Evolutionary conservation across 352 stramenopile genomes (phyloP).

Genomic region (Phytophthora cajani): DNA sequence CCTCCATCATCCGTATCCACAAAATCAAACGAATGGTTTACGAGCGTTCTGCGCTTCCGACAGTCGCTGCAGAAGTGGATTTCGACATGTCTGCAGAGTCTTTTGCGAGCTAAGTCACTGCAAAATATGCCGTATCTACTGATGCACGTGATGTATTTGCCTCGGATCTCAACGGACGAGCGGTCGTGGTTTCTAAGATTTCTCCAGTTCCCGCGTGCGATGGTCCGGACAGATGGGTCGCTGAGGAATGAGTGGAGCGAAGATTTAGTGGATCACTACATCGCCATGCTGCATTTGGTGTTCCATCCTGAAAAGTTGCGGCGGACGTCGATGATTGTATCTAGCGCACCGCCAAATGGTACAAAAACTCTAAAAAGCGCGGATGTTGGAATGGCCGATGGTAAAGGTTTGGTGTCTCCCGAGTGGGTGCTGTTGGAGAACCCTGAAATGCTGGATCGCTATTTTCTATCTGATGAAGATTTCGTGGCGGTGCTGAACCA

Average conservation of each 20-base stretch:
- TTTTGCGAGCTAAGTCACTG: slow-evolving; percentile 69
- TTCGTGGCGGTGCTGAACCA: slow-evolving; percentile 87
- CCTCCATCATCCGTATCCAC: slow-evolving; percentile 81
- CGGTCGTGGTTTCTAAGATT: slow-evolving; percentile 83
- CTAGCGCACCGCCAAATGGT: slow-evolving; percentile 53
- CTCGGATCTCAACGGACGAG: slow-evolving; percentile 79
- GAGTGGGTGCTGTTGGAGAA: slow-evolving; percentile 89
- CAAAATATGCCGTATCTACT: slow-evolving; percentile 86
- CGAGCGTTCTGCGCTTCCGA: slow-evolving; percentile 73
- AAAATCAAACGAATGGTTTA: slow-evolving; percentile 84
- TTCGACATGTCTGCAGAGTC: slow-evolving; percentile 60
- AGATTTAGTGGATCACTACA: slow-evolving; percentile 85
- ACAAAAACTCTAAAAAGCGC: slow-evolving; percentile 33
- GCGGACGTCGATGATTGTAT: slow-evolving; percentile 73
- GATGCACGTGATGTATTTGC: slow-evolving; percentile 88
- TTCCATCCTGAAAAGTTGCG: slow-evolving; percentile 88
- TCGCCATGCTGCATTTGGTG: slow-evolving; percentile 87
- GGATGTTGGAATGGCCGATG: slow-evolving; percentile 29
- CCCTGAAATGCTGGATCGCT: slow-evolving; percentile 79
- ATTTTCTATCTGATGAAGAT: slow-evolving; percentile 85
- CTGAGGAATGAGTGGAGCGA: slow-evolving; percentile 75
- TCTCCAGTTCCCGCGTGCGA: slow-evolving; percentile 78
- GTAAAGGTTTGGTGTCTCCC: slow-evolving; percentile 55
- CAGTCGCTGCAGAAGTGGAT: slow-evolving; percentile 88
- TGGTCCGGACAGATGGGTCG: slow-evolving; percentile 63